These are phyloP conservation scores for Phytophthora sp. DNA, from an alignment of 352 stramenopile genomes.

Conservation along the genomic window DNA sequence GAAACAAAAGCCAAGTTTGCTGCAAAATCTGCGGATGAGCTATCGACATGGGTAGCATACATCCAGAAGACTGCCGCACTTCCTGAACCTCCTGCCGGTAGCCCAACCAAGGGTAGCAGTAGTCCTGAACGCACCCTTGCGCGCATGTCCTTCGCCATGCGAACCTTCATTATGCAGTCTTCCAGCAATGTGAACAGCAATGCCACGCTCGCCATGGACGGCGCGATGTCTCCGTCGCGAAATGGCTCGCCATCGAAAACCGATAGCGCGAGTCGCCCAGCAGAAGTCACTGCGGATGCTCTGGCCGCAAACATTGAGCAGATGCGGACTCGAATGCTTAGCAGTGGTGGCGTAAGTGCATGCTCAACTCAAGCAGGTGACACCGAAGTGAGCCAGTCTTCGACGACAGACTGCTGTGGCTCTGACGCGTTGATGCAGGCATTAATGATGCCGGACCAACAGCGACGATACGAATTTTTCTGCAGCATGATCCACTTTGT, in stretches of 20 bases:
- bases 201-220: constrained; percentile 7
- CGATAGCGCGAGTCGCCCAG: constrained; percentile 13
- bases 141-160: constrained; percentile 80
- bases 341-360: constrained; percentile 25
- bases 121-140: constrained; percentile 54
- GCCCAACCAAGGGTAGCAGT: constrained; percentile 41
- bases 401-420: constrained; percentile 34
- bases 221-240: background rate
- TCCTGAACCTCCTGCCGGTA: constrained; percentile 53
- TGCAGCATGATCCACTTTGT: constrained; percentile 82
- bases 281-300: constrained; percentile 21
- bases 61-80: constrained; percentile 54
- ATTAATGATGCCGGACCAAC: constrained; percentile 39
- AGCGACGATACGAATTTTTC: constrained; percentile 80
- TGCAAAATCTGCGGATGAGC: constrained; percentile 65
- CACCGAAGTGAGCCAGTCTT: constrained; percentile 35
- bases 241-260: constrained; percentile 19
- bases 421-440: constrained; percentile 30
- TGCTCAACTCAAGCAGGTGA: constrained; percentile 29
- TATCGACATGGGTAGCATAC: constrained; percentile 62
- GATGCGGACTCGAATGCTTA: constrained; percentile 32
- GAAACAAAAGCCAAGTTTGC: constrained; percentile 82
- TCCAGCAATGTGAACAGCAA: constrained; percentile 24
- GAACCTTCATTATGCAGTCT: constrained; percentile 75
- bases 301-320: constrained; percentile 19